Percentiles rank a stretch among this genome's conserved stretches.
phyloP scores from a whole-genome alignment of 2,329 filamentous ascomycete genomes.

The Diplodia intermedia region DNA sequence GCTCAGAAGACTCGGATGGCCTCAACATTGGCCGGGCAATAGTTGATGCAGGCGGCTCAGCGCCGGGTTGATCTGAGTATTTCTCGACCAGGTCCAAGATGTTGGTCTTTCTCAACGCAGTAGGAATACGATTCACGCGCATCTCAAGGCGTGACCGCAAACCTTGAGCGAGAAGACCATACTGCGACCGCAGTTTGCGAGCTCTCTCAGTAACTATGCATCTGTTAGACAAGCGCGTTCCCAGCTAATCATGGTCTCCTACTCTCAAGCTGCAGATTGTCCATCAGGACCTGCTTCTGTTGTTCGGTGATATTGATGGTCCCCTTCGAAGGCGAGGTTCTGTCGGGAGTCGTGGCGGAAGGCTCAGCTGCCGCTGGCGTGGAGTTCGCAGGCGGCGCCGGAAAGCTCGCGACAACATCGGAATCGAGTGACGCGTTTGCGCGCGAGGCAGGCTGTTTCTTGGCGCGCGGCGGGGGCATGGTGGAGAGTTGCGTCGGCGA shows the following conservation, averaged over 20 bases:
- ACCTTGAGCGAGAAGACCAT: conserved; percentile 84
- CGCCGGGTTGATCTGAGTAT: conserved; percentile 45
- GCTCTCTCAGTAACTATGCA: conserved; percentile 81
- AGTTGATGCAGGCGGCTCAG: conserved; percentile 30
- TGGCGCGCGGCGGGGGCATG: conserved; percentile 28
- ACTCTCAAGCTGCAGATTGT: conserved; percentile 91
- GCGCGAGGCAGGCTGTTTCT: conserved; percentile 18
- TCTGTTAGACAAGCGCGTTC: conserved; percentile 20
- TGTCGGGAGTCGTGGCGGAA: conserved; percentile 36
- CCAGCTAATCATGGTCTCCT: conserved; percentile 36
- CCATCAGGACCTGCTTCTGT: conserved; percentile 86
- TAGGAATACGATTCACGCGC: conserved; percentile 90
- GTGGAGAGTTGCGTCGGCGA: conserved; percentile 3
- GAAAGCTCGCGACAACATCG: conserved; percentile 17
- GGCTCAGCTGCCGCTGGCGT: conserved; percentile 35
- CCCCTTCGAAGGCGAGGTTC: conserved; percentile 32
- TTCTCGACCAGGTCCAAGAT: conserved; percentile 79
- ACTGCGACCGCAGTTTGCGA: conserved; percentile 85
- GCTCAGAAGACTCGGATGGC: conserved; percentile 17
- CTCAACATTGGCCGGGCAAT: conserved; percentile 6
- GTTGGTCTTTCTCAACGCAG: conserved; percentile 75
- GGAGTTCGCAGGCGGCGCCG: conserved; percentile 15
- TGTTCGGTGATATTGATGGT: conserved; percentile 46
- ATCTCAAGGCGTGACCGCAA: conserved; percentile 87
- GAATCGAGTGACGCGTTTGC: conserved; percentile 8